Percentiles rank a stretch among this genome's conserved stretches.
Conservation (phyloP, 495 filamentous ascomycete genomes). For the Glarea lozoyensis region DNA sequence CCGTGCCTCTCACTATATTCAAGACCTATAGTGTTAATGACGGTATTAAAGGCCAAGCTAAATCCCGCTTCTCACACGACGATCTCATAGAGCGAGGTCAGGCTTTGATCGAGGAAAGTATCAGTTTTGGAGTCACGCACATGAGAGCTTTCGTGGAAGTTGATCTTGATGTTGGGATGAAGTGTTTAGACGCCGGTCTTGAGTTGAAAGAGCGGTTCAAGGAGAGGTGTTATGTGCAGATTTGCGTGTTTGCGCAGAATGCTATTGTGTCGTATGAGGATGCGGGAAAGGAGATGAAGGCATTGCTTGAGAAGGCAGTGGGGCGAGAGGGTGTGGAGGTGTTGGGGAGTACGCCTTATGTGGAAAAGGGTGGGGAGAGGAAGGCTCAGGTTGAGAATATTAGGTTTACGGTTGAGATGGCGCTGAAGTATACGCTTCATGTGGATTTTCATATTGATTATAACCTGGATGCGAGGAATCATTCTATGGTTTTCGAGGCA, state of each 20-base stretch:
- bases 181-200: conserved; percentile 50
- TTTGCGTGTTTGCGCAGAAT: conserved; percentile 69
- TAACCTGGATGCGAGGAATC: conserved; percentile 39
- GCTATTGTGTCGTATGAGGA: conserved; percentile 51
- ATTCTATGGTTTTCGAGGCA: conserved; percentile 44
- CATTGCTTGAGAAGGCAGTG: conserved; percentile 40
- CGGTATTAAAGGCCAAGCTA: conserved; percentile 36
- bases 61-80: conserved; percentile 45
- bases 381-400: conserved; percentile 47
- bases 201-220: conserved; percentile 47
- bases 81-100: conserved; percentile 56
- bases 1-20: conserved; percentile 3
- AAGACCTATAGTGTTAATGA: not conserved
- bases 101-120: conserved; percentile 59
- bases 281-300: conserved; percentile 34
- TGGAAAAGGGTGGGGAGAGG: conserved; percentile 41
- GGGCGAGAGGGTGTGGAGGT: conserved; percentile 41
- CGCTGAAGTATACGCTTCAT: conserved; percentile 40
- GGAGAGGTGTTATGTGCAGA: conserved; percentile 50
- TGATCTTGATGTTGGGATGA: conserved; percentile 49
- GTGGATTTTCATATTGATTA: conserved; percentile 73
- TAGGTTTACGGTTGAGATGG: conserved; percentile 48
- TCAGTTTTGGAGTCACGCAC: conserved; percentile 55
- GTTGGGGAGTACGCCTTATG: conserved; percentile 63
- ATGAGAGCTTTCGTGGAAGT: conserved; percentile 72